Evolutionary conservation across 495 filamentous ascomycete species (phyloP), one percentile per base, ranked within the genome.

Genomic region (Aspergillus affinis): DNA sequence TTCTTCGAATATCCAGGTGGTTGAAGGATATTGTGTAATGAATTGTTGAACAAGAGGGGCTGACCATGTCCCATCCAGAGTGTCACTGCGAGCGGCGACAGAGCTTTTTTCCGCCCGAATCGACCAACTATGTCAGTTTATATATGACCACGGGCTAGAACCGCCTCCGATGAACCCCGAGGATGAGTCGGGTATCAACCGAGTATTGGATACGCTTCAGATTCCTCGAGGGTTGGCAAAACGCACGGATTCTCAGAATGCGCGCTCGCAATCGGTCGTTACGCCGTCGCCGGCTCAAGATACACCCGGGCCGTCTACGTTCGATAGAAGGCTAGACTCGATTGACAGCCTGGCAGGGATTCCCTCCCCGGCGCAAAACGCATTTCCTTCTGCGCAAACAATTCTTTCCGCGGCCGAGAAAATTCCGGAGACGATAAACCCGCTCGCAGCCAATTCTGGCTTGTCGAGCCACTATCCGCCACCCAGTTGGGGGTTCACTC

Each of bases 71-170:
- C 17, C 29, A 53, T 6, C 13, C 51, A 81, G 78, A 59, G 74
- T 81, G n/a, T 81, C 78, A 19, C 69, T 81, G 27, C 75, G 78
- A 57, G 76, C 73, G 48, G 73, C 78, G 6, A 78, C 77, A n/a
- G 78, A 80, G 63, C 62, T 81, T 0, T 79, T 81, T 53, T 80
- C 77, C 15, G 70, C 73, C 0, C 60, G 78, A 57, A 77, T 81
- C 54, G 75, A 80, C 52, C 78, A 81, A 55, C 63, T 81, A 32
- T 69, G 66, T 60, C 76, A 78, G 51, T 80, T 79, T 47, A 81
- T 81, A 8, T 62, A 77, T 47, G 76, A 79, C 15, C 61, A 76
- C 59, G 78, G 78, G 0, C 61, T 80, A 4, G 63, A 75, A 46
- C 72, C 74, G 0, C 78, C 78, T 2, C 54, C 68, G 2, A 81